These are phyloP conservation scores for Gossypium anomalum DNA, from an alignment of 345 rosid genomes.

Conservation along the genomic window DNA sequence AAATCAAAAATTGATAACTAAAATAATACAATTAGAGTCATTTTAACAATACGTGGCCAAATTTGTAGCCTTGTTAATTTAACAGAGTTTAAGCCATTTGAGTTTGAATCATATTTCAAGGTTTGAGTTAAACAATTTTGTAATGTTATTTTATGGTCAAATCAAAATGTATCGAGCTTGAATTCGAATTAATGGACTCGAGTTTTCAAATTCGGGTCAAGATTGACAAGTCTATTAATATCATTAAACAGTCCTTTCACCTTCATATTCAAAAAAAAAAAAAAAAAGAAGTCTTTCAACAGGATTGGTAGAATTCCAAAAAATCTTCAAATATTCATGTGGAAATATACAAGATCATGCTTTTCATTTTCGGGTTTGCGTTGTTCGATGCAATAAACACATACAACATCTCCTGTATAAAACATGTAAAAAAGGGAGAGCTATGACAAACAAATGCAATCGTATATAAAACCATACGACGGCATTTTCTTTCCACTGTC, in stretches of 20 bases:
- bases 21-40: too few species aligned
- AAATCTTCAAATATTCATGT: neutral
- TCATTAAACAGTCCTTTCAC: neutral
- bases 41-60: rapidly evolving
- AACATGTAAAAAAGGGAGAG: neutral
- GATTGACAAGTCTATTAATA: too few species aligned
- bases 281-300: neutral
- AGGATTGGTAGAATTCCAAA: neutral
- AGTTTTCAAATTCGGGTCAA: too few species aligned
- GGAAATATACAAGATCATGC: neutral
- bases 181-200: too few species aligned
- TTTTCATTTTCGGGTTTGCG: neutral
- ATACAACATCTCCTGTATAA: slow-evolving; percentile 4
- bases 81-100: too few species aligned
- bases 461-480: neutral
- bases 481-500: neutral
- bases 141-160: too few species aligned
- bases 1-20: too few species aligned
- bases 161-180: too few species aligned
- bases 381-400: neutral
- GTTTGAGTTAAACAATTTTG: too few species aligned
- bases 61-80: too few species aligned
- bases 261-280: neutral
- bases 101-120: too few species aligned
- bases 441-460: neutral